Conservation (phyloP, 306 rosid genomes). For the Psophocarpus tetragonolobus region DNA sequence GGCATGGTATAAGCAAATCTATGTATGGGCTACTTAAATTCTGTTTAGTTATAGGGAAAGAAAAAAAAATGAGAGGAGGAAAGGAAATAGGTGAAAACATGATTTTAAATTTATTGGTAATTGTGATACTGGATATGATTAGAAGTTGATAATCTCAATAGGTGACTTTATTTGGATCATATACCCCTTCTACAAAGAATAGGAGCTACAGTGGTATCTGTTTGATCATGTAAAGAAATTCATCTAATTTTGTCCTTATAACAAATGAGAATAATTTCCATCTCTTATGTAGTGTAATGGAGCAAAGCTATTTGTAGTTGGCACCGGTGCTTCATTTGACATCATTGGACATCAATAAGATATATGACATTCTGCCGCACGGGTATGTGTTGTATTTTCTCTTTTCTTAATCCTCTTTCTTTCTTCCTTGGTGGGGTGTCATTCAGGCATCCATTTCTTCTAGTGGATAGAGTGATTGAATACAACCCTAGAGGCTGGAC, state of each 20-base stretch:
- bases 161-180: conserved; percentile 61
- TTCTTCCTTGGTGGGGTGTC: conserved; percentile 3
- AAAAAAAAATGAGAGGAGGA: no score
- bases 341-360: conserved; percentile 77
- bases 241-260: neutral
- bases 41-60: no score
- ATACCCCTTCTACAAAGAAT: conserved; percentile 55
- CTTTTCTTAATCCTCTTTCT: neutral
- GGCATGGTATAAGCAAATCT: no score
- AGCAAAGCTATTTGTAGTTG: conserved; percentile 85
- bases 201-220: conserved; percentile 73
- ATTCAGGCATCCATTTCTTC: conserved; percentile 90
- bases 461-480: conserved; percentile 87
- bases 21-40: no score
- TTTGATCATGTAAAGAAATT: conserved; percentile 37
- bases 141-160: conserved; percentile 29
- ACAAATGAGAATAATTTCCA: conserved; percentile 41
- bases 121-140: neutral
- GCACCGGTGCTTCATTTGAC: conserved; percentile 75
- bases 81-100: no score
- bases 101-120: neutral
- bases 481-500: conserved; percentile 65
- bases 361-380: conserved; percentile 79
- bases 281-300: conserved; percentile 83
- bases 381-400: conserved; percentile 46